Evolutionary conservation across 1,139 yeast species (phyloP).

Genomic region (Barnettozyma hawaiiensis): DNA sequence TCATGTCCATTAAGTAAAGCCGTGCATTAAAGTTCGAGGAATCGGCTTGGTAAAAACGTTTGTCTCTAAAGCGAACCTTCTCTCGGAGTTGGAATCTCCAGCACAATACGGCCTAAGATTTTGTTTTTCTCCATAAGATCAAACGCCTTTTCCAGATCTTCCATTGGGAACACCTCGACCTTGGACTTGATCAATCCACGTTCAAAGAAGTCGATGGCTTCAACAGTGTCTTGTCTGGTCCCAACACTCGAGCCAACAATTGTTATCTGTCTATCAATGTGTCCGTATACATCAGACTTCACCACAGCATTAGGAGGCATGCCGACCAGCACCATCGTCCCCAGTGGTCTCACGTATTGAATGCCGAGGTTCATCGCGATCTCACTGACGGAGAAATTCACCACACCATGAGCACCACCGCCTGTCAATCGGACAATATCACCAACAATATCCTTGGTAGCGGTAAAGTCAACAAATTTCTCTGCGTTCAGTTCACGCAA

Average conservation of each 20-base stretch:
- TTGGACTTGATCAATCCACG: slow-evolving; percentile 60
- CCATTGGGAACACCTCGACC: slow-evolving; percentile 51
- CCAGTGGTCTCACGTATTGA: slow-evolving; percentile 50
- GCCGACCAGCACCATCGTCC: slow-evolving; percentile 59
- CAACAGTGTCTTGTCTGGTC: slow-evolving; percentile 65
- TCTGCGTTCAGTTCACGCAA: slow-evolving; percentile 51
- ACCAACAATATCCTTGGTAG: slow-evolving; percentile 42
- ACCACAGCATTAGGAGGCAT: slow-evolving; percentile 58
- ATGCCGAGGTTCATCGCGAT: slow-evolving; percentile 49
- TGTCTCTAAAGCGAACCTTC: background rate
- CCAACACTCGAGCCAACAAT: slow-evolving; percentile 65
- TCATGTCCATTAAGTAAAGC: background rate
- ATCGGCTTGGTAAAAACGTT: too few species aligned
- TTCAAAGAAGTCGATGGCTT: slow-evolving; percentile 58
- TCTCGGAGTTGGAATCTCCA: slow-evolving; percentile 45
- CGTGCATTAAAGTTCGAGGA: background rate
- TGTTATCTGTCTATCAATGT: slow-evolving; percentile 50
- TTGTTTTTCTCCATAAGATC: slow-evolving; percentile 53
- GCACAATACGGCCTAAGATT: slow-evolving; percentile 57
- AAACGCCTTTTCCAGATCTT: slow-evolving; percentile 48
- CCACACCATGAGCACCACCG: slow-evolving; percentile 61
- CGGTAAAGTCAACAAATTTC: slow-evolving; percentile 47
- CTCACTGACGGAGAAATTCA: slow-evolving; percentile 57
- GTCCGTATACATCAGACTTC: slow-evolving; percentile 45
- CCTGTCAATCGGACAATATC: slow-evolving; percentile 43